Percentiles rank a stretch among this genome's conserved stretches.
Evolutionary conservation across 495 filamentous ascomycete species (phyloP).

Genomic region (Podospora sp.): DNA sequence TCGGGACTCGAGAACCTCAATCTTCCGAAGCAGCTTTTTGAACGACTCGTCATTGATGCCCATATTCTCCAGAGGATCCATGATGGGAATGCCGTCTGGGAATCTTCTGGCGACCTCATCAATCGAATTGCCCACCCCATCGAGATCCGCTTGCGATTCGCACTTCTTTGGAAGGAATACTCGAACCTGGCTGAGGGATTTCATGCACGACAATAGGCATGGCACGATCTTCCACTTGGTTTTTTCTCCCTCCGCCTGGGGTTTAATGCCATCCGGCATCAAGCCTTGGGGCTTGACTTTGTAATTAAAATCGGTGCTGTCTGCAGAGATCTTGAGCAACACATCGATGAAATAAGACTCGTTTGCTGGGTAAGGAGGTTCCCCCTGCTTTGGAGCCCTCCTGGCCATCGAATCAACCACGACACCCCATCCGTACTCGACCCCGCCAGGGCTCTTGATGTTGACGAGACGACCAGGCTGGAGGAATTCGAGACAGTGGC

Average conservation of each 20-base stretch:
- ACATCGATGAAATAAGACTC: conserved; percentile 81
- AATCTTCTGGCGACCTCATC: conserved; percentile 81
- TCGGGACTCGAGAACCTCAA: conserved; percentile 92
- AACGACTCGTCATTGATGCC: conserved; percentile 86
- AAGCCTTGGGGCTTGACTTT: conserved; percentile 33
- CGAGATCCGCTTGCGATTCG: conserved; percentile 60
- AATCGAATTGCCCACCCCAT: conserved; percentile 62
- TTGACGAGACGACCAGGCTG: conserved; percentile 81
- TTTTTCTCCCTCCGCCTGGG: conserved; percentile 24
- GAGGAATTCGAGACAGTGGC: conserved; percentile 77
- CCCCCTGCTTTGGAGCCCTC: conserved; percentile 57
- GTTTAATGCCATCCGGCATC: conserved; percentile 42
- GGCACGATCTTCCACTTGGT: conserved; percentile 81
- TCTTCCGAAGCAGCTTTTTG: conserved; percentile 92
- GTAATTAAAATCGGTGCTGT: conserved; percentile 43
- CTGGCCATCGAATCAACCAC: conserved; percentile 71
- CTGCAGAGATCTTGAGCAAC: conserved; percentile 68
- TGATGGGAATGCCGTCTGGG: conserved; percentile 83
- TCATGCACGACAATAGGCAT: conserved; percentile 79
- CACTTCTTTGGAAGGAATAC: conserved; percentile 80
- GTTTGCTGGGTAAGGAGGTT: conserved; percentile 67
- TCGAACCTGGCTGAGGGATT: conserved; percentile 73
- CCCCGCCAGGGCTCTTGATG: conserved; percentile 67
- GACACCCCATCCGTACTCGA: conserved; percentile 92
- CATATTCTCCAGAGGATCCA: conserved; percentile 97